Conservation (phyloP, 176 grass and related monocot species). For the Carex pumila region DNA sequence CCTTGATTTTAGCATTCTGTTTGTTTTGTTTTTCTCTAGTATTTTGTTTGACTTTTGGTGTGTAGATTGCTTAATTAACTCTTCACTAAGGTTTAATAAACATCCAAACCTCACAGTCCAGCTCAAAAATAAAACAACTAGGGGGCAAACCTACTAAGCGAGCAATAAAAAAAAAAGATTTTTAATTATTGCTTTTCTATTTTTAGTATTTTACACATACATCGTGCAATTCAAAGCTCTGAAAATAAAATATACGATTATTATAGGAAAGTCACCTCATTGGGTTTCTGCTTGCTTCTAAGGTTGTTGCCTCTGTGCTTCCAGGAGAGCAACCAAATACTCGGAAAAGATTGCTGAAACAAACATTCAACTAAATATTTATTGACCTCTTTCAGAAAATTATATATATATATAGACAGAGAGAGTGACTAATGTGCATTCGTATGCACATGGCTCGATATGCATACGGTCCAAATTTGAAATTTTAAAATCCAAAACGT, state of each 20-base stretch:
- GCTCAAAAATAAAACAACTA: background rate
- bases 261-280: constrained; percentile 46
- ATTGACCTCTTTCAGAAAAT: background rate
- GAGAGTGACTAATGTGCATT: too few species aligned
- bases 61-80: background rate
- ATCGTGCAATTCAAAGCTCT: background rate
- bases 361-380: background rate
- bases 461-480: too few species aligned
- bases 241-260: background rate
- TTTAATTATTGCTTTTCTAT: background rate
- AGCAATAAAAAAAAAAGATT: background rate
- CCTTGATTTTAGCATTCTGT: background rate
- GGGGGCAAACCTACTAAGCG: background rate
- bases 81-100: background rate
- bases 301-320: constrained; percentile 49
- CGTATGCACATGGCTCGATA: too few species aligned
- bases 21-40: background rate
- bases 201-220: background rate
- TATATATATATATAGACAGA: background rate
- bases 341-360: constrained; percentile 78
- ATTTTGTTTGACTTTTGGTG: constrained; percentile 6
- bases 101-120: background rate
- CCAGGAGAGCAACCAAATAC: constrained; percentile 57
- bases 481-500: too few species aligned
- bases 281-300: constrained; percentile 82